These are phyloP conservation scores for Penicillium occitanis DNA, from an alignment of 2,329 filamentous ascomycete species.

Conservation along the genomic window DNA sequence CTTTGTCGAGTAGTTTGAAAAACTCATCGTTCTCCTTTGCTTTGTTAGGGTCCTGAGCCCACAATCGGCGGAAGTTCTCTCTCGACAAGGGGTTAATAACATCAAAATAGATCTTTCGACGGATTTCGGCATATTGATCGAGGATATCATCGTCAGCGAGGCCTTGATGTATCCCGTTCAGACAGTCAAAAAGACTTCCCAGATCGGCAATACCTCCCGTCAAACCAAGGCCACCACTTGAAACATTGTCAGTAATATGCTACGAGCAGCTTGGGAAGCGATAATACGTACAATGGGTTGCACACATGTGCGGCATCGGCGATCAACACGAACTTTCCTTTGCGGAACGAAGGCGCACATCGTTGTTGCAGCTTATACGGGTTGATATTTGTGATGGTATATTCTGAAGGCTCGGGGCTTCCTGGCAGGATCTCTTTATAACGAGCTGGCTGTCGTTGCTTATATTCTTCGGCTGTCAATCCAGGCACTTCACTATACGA, in stretches of 20 bases:
- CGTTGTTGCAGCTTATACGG: conserved; percentile 64
- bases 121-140: conserved; percentile 44
- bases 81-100: conserved; percentile 44
- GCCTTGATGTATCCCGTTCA: conserved; percentile 46
- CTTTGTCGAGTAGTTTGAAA: conserved; percentile 22
- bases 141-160: conserved; percentile 43
- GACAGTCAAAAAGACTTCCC: conserved; percentile 61
- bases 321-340: conserved; percentile 57
- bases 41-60: conserved; percentile 36
- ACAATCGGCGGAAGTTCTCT: conserved; percentile 43
- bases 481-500: conserved; percentile 60
- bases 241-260: conserved; percentile 23
- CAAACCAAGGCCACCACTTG: conserved; percentile 60
- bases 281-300: conserved; percentile 37
- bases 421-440: conserved; percentile 60
- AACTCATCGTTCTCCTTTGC: conserved; percentile 42
- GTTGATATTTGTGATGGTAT: conserved; percentile 57
- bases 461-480: conserved; percentile 55
- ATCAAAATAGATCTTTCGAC: conserved; percentile 41
- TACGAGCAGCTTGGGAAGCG: not conserved
- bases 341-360: conserved; percentile 58
- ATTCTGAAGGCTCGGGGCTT: conserved; percentile 56
- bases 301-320: conserved; percentile 64
- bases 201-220: conserved; percentile 66
- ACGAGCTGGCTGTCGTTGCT: conserved; percentile 42